phyloP scores from a whole-genome alignment of 2,329 filamentous ascomycete genomes.

The Botrytis medusae region DNA sequence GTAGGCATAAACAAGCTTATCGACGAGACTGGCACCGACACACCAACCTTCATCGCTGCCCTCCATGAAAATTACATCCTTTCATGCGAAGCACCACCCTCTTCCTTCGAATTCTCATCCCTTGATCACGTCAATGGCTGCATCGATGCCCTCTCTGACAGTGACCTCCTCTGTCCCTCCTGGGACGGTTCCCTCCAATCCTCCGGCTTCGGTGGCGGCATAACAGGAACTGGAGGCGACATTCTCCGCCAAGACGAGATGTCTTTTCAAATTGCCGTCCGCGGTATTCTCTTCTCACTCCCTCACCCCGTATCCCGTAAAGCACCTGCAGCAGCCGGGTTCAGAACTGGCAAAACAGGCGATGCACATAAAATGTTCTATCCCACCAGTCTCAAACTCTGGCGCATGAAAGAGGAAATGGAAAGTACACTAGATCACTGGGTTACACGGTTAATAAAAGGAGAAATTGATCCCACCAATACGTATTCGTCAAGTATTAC shows the following conservation, averaged over 20 bases:
- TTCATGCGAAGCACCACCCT: conserved; percentile 67
- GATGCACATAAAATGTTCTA: conserved; percentile 91
- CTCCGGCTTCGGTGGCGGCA: conserved; percentile 51
- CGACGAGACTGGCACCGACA: conserved; percentile 91
- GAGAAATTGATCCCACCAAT: conserved; percentile 42
- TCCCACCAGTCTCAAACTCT: conserved; percentile 78
- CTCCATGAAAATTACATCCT: conserved; percentile 91
- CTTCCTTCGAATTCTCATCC: conserved; percentile 55
- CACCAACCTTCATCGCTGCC: conserved; percentile 82
- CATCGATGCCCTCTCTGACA: conserved; percentile 81
- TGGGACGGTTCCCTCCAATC: conserved; percentile 67
- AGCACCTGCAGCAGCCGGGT: conserved; percentile 41
- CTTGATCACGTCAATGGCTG: conserved; percentile 82
- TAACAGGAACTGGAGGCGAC: conserved; percentile 62
- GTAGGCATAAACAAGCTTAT: conserved; percentile 75
- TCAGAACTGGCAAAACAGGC: conserved; percentile 43
- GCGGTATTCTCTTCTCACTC: conserved; percentile 80
- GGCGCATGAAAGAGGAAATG: conserved; percentile 80
- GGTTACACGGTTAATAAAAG: conserved; percentile 59
- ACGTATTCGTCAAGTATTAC: conserved; percentile 43
- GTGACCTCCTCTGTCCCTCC: conserved; percentile 78
- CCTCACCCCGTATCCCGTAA: conserved; percentile 82
- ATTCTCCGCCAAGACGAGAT: conserved; percentile 89
- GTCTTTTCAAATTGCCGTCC: conserved; percentile 84
- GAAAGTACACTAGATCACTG: conserved; percentile 71